A percentile compares a stretch with the other conserved stretches of the same genome.
phyloP scores from a whole-genome alignment of 1,139 yeast genomes.

The Pichia sp. region DNA sequence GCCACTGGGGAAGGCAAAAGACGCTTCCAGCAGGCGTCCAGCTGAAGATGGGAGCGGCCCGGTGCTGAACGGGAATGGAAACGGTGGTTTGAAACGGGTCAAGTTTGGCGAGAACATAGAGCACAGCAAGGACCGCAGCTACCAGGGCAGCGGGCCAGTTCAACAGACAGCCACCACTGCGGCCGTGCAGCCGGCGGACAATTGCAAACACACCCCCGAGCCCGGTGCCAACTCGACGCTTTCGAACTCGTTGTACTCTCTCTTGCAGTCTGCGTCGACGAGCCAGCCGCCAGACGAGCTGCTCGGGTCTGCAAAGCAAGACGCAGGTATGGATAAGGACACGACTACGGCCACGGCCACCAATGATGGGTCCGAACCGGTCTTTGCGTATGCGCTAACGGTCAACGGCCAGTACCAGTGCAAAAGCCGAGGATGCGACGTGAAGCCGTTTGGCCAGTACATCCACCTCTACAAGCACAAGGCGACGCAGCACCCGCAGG shows the following conservation, averaged over 20 bases:
- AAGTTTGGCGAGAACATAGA: background rate
- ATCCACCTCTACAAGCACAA: slow-evolving; percentile 11
- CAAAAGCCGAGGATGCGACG: slow-evolving; percentile 1
- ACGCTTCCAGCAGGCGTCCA: background rate
- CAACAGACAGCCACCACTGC: background rate
- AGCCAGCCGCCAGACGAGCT: background rate
- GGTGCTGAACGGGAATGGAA: background rate
- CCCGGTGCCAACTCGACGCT: background rate
- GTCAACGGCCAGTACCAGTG: slow-evolving; percentile 2
- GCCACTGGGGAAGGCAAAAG: background rate
- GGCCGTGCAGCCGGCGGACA: background rate
- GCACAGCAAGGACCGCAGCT: background rate
- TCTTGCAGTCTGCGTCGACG: background rate
- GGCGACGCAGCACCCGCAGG: slow-evolving; percentile 8
- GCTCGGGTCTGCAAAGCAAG: background rate
- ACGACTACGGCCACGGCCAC: background rate
- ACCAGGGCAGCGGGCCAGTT: no score
- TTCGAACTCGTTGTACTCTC: background rate
- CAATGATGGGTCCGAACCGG: background rate
- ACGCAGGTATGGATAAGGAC: background rate
- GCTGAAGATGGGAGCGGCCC: background rate
- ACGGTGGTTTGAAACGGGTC: background rate
- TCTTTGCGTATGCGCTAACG: slow-evolving; percentile 6
- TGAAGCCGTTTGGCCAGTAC: slow-evolving; percentile 7
- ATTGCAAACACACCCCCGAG: background rate